Conservation (phyloP, 177 flowering plant species). For the Vitis hybrid region DNA sequence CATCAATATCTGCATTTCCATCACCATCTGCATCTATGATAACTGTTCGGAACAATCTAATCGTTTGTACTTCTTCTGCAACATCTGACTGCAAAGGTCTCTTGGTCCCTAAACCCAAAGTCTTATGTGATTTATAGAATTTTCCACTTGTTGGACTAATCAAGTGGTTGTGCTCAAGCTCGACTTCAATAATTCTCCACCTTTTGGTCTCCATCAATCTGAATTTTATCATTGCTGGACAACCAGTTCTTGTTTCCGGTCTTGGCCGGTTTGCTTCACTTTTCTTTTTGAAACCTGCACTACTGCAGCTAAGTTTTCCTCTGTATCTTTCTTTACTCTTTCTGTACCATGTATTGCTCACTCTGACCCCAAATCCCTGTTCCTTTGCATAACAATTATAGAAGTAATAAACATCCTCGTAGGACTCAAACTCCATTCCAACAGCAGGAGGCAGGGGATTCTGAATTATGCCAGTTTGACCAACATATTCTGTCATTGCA, state of each 20-base stretch:
- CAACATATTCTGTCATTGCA: constrained; percentile 26
- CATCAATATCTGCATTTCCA: constrained; percentile 23
- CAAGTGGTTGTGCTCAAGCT: constrained; percentile 42
- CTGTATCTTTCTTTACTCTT: constrained; percentile 39
- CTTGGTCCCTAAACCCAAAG: constrained; percentile 26
- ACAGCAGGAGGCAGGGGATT: constrained; percentile 39
- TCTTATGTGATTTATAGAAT: constrained; percentile 34
- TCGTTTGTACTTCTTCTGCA: constrained; percentile 33
- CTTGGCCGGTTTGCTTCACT: constrained; percentile 39
- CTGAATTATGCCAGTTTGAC: constrained; percentile 22
- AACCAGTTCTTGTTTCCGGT: constrained; percentile 42
- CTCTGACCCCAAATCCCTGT: constrained; percentile 41
- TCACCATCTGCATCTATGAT: constrained; percentile 27
- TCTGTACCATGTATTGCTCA: constrained; percentile 41
- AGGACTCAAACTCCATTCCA: constrained; percentile 41
- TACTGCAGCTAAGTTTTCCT: constrained; percentile 44
- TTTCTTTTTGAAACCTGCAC: constrained; percentile 42
- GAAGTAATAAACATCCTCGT: constrained; percentile 35
- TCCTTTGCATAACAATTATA: constrained; percentile 38
- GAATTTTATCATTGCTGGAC: constrained; percentile 42
- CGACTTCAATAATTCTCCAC: constrained; percentile 43
- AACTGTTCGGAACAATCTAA: constrained; percentile 40
- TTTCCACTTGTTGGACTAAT: constrained; percentile 30
- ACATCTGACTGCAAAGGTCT: constrained; percentile 26
- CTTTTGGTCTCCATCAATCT: constrained; percentile 36